phyloP scores from a whole-genome alignment of 306 rosid genomes.

The Psophocarpus tetragonolobus region DNA sequence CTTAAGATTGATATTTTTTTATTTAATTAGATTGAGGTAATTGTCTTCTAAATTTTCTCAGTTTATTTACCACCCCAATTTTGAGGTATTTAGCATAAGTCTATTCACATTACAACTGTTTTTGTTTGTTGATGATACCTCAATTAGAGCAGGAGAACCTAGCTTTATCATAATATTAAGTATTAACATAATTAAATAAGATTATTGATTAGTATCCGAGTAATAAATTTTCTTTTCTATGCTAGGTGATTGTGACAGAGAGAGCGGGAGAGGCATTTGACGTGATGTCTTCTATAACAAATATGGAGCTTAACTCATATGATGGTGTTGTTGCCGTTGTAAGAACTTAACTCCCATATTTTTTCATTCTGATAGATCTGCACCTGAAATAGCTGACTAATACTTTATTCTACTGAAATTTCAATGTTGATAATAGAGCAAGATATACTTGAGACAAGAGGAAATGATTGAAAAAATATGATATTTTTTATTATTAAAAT shows the following conservation, averaged over 20 bases:
- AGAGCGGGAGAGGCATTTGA: conserved; percentile 86
- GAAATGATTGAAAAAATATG: not conserved
- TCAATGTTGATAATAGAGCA: not conserved
- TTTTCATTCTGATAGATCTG: conserved; percentile 11
- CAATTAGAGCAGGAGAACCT: not conserved
- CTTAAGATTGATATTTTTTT: conserved; percentile 9
- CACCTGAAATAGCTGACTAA: not conserved
- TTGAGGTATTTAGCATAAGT: not conserved
- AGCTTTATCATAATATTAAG: conserved; percentile 5
- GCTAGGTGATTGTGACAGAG: conserved; percentile 84
- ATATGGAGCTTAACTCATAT: conserved; percentile 69
- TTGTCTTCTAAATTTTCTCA: not conserved
- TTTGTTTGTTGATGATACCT: not conserved
- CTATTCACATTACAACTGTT: not conserved
- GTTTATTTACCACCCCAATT: not conserved
- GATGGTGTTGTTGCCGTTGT: conserved; percentile 92
- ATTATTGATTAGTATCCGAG: not conserved
- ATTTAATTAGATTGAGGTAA: conserved; percentile 4
- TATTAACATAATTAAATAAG: conserved; percentile 9
- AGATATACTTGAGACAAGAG: not conserved
- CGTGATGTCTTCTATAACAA: conserved; percentile 65
- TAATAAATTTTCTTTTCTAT: conserved; percentile 32
- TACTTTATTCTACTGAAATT: conserved; percentile 3
- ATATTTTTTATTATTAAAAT: not conserved
- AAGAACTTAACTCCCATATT: conserved; percentile 51